Base-by-base conservation (phyloP, 1,139 yeast genomes). In the Debaryomyces singareniensis region DNA sequence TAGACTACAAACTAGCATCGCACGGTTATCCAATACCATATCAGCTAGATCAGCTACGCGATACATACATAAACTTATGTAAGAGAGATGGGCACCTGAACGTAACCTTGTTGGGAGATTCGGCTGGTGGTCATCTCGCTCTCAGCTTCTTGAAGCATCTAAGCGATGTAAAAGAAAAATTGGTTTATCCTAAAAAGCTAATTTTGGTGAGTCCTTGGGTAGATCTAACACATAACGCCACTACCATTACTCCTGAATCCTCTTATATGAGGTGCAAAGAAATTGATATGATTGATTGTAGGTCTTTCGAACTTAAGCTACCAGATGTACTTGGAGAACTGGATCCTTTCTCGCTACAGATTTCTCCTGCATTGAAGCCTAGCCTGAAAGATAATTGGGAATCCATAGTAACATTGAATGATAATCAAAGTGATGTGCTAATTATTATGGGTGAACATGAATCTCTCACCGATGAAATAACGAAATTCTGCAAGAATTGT, bases 391-490 rank as follows among this genome's bases (percentile, higher is more conserved):
- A 48, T 30, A 61, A 64, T 33, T 66, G 71, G 71, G 40, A 40
- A 3, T 42, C 44, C 4, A 58, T 62, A 15, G 61, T 64, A 1
- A 54, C 58, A 13, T 62, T 53, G 33, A 42, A 43, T 5, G 42
- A 50, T 27, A 48, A 54, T 2, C 40, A 48, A 1, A 39, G 37
- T 30, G 54, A 54, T 15, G 50, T 61, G 1, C 58, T 61, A 26
- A 40, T 66, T 14, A 35, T 66, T 15, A 35, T 42, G 13, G 73
- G 73, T 13, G 72, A 67, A 45, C 70, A 66, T 35, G 73, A 67
- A 42, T 45, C 50, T 13, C 61, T 67, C 37, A 48, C 71, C 35
- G 71, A 66, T 39, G 70, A 64, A 39, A 44, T 65, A 13, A 44
- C 60, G 31, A 50, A 51, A 26, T 67, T 67, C 65, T 45, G 53